A percentile compares a stretch with the other conserved stretches of the same genome.
Conservation (phyloP, 2,329 filamentous ascomycete species). For the Xylaria arbuscula region DNA sequence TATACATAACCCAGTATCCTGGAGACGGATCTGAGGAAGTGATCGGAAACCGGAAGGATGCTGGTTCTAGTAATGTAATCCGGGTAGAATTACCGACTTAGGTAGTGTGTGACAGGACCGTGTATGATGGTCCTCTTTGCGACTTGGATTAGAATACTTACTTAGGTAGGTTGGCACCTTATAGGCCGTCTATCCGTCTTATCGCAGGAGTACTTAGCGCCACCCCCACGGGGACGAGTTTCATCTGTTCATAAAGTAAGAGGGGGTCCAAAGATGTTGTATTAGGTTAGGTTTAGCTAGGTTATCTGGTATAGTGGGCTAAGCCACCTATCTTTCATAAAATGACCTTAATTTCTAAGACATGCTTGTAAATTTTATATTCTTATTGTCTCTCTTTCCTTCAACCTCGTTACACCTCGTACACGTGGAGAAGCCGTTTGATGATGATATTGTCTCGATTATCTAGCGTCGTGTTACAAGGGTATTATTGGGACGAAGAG, state of each 20-base stretch:
- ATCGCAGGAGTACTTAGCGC: not conserved
- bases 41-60: not conserved
- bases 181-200: not conserved
- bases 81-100: constrained; percentile 10
- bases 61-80: not conserved
- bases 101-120: not conserved
- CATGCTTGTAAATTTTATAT: not conserved
- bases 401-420: not conserved
- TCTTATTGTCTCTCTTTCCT: not conserved
- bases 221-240: constrained; percentile 22
- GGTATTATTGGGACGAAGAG: not conserved
- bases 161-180: not conserved
- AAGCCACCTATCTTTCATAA: no score
- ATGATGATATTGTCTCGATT: constrained; percentile 8
- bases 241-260: constrained; percentile 23
- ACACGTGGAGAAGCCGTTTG: constrained; percentile 17
- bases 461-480: constrained; percentile 29
- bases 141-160: constrained; percentile 3
- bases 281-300: no score
- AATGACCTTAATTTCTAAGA: constrained; percentile 6
- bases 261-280: no score
- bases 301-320: no score
- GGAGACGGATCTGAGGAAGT: not conserved
- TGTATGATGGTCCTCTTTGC: not conserved
- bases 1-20: not conserved